Conservation (phyloP, 495 filamentous ascomycete species). For the Penicillium canariense region DNA sequence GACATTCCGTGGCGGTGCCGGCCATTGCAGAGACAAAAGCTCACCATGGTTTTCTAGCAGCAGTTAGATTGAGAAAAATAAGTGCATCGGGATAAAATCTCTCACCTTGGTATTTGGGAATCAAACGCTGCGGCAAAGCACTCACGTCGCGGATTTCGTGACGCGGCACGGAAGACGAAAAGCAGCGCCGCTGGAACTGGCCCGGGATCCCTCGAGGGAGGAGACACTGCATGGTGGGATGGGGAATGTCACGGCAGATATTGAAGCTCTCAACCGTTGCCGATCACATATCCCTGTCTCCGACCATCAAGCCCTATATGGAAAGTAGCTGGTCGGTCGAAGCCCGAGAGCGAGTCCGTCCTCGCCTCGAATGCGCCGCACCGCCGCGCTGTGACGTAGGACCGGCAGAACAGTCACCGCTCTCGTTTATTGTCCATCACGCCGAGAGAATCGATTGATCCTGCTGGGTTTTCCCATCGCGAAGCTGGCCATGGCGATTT, state of each 20-base stretch:
- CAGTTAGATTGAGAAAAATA: background rate
- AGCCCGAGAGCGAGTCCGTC: no score
- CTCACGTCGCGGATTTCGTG: slow-evolving; percentile 45
- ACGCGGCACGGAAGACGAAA: slow-evolving; percentile 39
- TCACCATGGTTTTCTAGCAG: slow-evolving; percentile 54
- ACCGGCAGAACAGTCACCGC: background rate
- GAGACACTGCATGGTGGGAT: slow-evolving; percentile 17
- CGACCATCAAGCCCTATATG: no score
- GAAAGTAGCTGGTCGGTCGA: no score
- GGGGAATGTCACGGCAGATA: background rate
- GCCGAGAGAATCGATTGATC: no score
- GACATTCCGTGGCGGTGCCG: slow-evolving; percentile 82
- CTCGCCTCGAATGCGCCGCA: background rate
- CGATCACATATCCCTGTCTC: background rate
- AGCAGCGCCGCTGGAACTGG: slow-evolving; percentile 24
- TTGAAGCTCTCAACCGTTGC: background rate
- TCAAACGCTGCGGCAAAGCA: slow-evolving; percentile 38
- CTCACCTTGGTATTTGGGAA: slow-evolving; percentile 55
- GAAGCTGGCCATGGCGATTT: no score
- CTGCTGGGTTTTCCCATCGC: no score
- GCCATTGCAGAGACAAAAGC: slow-evolving; percentile 85
- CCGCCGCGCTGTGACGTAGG: background rate
- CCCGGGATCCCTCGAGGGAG: slow-evolving; percentile 7
- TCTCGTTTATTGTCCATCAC: background rate
- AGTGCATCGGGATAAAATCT: slow-evolving; percentile 2